A percentile compares a stretch with the other conserved stretches of the same genome.
Conservation (phyloP, 208 protist genomes). For the Trypanosoma platydactyli region DNA sequence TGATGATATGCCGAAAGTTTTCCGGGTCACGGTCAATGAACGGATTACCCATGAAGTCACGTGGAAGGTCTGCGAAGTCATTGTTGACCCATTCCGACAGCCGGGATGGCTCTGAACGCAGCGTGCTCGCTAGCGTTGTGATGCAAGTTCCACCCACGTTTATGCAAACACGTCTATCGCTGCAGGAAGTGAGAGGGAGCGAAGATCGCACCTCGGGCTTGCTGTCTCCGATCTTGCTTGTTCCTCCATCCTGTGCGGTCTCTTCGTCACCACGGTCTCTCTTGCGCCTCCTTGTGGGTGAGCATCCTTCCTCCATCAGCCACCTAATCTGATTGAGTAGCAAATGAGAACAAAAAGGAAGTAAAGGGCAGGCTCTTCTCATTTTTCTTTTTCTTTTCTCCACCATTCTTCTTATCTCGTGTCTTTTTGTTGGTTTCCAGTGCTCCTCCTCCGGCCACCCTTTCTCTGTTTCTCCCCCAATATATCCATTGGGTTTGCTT, state of each 20-base stretch:
- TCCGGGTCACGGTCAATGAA: constrained; percentile 84
- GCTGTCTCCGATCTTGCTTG: constrained; percentile 6
- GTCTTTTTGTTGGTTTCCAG: no score
- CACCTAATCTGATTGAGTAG: constrained; percentile 24
- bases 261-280: neutral
- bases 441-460: no score
- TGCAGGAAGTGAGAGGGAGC: neutral
- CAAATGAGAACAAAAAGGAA: no score
- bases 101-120: constrained; percentile 56
- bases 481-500: no score
- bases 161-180: constrained; percentile 40
- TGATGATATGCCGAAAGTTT: constrained; percentile 79
- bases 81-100: constrained; percentile 62
- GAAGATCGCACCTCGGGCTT: neutral
- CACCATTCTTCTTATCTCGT: no score
- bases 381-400: no score
- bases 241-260: neutral
- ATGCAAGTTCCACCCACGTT: constrained; percentile 78
- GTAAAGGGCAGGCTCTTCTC: no score
- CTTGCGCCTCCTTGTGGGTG: constrained; percentile 1
- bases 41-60: constrained; percentile 63
- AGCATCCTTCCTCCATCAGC: constrained; percentile 11
- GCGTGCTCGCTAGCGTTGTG: constrained; percentile 70
- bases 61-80: constrained; percentile 71
- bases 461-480: no score